Conservation (phyloP, 768 basidiomycete species). For the Cystobasidium onofrii region DNA sequence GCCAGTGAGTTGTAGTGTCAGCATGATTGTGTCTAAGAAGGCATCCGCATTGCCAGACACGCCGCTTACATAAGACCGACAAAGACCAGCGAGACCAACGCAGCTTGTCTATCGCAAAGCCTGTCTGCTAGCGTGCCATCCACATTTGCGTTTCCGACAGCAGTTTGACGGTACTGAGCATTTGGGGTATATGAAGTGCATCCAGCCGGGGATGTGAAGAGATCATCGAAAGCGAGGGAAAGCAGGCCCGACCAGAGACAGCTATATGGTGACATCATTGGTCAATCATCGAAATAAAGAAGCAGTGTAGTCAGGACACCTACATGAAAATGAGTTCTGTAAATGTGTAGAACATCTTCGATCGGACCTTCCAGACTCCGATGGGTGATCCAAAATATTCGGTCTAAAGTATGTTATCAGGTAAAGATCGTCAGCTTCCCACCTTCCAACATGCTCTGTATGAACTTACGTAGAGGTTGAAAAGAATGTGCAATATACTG, state of each 20-base stretch:
- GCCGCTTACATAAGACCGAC: conserved; percentile 55
- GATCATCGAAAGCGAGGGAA: conserved; percentile 82
- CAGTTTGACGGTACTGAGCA: conserved; percentile 34
- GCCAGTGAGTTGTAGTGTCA: not conserved
- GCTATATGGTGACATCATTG: conserved; percentile 11
- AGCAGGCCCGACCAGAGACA: conserved; percentile 88
- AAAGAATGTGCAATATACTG: conserved; percentile 74
- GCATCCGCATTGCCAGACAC: not conserved
- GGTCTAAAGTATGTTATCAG: conserved; percentile 51
- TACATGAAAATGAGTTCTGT: conserved; percentile 70
- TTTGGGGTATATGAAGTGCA: conserved; percentile 54
- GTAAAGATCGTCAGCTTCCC: conserved; percentile 34
- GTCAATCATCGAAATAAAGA: not conserved
- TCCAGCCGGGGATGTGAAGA: conserved; percentile 74
- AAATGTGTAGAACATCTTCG: conserved; percentile 54
- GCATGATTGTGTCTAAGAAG: not conserved
- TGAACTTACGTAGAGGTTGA: conserved; percentile 67
- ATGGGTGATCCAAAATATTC: conserved; percentile 88
- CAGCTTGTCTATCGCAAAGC: conserved; percentile 67
- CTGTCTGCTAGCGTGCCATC: conserved; percentile 46
- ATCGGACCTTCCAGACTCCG: conserved; percentile 61
- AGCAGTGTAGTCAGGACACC: conserved; percentile 41
- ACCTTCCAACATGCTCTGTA: conserved; percentile 4
- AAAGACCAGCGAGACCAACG: conserved; percentile 67
- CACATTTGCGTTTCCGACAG: conserved; percentile 33